These are phyloP conservation scores for Croton setiger DNA, from an alignment of 441 rosid species.

Conservation along the genomic window DNA sequence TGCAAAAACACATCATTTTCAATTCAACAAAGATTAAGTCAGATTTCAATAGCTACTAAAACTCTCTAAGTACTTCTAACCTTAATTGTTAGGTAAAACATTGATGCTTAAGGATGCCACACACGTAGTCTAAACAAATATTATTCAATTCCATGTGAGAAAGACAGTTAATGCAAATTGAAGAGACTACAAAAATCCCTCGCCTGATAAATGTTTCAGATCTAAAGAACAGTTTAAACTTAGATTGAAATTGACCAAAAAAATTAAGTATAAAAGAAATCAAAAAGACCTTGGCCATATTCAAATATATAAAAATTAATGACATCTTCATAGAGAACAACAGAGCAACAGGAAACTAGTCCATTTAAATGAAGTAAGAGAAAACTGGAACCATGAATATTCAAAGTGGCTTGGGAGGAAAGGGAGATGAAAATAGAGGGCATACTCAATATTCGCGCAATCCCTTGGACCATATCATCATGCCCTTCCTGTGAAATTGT, in stretches of 20 bases:
- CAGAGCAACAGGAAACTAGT: not conserved
- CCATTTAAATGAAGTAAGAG: not conserved
- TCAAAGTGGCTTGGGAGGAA: not conserved
- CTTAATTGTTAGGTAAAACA: not conserved
- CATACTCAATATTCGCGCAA: conserved; percentile 82
- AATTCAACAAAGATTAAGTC: not conserved
- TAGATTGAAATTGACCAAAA: not conserved
- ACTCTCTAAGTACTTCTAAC: not conserved
- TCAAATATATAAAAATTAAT: not conserved
- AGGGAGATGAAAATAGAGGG: conserved; percentile 18
- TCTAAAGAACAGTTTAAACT: not conserved
- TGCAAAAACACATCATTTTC: not conserved
- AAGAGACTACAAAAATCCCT: too few relatives aligned
- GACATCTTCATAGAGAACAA: not conserved
- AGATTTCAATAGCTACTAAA: not conserved
- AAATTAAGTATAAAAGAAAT: not conserved
- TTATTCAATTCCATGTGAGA: not conserved
- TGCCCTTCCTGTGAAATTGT: conserved; percentile 91
- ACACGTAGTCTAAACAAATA: not conserved
- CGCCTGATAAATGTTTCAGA: not conserved
- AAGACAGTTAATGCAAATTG: not conserved
- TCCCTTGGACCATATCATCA: conserved; percentile 84
- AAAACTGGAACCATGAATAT: not conserved
- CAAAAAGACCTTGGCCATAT: not conserved
- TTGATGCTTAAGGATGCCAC: not conserved